Base-by-base conservation (phyloP, 2,329 filamentous ascomycete genomes). In the Cladosporium sp. region DNA sequence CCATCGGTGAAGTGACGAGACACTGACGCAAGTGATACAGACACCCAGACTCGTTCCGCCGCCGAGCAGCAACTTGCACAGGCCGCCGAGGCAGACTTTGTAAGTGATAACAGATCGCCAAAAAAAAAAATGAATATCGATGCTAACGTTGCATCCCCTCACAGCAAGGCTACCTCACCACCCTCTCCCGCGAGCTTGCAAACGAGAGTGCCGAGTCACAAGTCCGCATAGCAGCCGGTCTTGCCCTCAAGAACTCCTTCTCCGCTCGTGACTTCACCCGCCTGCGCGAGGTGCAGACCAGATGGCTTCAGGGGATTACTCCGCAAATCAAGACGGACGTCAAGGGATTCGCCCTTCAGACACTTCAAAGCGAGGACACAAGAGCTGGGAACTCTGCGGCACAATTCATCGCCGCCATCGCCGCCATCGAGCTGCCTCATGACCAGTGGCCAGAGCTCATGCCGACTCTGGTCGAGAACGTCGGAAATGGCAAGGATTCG, bases 181-280 rank as follows among this genome's bases (percentile, higher is more conserved):
- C 90, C 58, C 87, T 99, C 68, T 92, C 93, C 61, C 86, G 89
- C 74, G 89, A 95, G 73, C 84, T 99, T 66, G 90, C 91, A 68
- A 96, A 96, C 73, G 92, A 97, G 67, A 80, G 82, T 61, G 85
- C 87, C 60, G 80, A 88, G 67, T 81, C 87, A 58, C 82, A 89
- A 68, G 93, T 96, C 68, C 87, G 93, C 79, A 87, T 89, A 62
- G 92, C 93, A 61, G 93, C 93, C 64, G 93, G 91, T 83, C 83
- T 99, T 63, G 92, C 93, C 62, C 79, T 99, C 67, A 99, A 99
- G 77, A 99, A 99, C 80, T 88, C 93, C 65, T 97, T 99, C 77
- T 89, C 89, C 67, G 88, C 91, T 66, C 87, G 93, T 78, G 93
- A 99, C 73, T 85, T 85, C 66, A 77, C 83, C 65, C 86, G 90